Evolutionary conservation across 306 rosid genomes (phyloP).

Genomic region (Senna tora): DNA sequence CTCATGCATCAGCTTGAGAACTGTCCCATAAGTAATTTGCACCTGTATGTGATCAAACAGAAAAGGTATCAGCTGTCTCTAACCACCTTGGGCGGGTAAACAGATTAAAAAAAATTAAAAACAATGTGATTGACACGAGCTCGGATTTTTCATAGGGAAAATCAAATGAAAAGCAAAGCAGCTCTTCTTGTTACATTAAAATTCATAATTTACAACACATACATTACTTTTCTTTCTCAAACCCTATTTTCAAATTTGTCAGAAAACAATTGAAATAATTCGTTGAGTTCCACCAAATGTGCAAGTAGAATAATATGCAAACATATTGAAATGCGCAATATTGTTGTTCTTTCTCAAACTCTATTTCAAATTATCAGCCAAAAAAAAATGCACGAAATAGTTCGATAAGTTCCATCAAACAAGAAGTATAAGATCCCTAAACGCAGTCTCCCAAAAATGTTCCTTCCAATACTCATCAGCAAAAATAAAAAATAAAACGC

Average conservation of each 20-base stretch:
- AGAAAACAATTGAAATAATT: no score
- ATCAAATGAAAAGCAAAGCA: not conserved
- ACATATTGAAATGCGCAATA: no score
- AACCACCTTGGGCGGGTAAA: not conserved
- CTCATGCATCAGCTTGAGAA: conserved; percentile 93
- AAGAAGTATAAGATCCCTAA: not conserved
- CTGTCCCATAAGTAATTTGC: conserved; percentile 84
- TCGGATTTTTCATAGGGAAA: not conserved
- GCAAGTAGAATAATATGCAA: not conserved
- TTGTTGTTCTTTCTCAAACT: not conserved
- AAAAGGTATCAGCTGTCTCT: not conserved
- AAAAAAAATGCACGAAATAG: not conserved
- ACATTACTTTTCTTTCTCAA: no score
- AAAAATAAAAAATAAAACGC: not conserved
- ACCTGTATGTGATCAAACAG: conserved; percentile 33
- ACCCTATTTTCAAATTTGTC: no score
- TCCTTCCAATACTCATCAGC: not conserved
- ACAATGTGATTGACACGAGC: not conserved
- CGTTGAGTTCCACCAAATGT: no score
- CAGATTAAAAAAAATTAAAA: not conserved
- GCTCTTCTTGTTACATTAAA: not conserved
- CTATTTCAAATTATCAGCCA: not conserved
- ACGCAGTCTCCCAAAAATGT: not conserved
- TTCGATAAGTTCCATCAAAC: not conserved
- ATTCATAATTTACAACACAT: not conserved